A percentile compares a stretch with the other conserved stretches of the same genome.
These are phyloP conservation scores for Fusarium agapanthi DNA, from an alignment of 2,329 filamentous ascomycete species.

Conservation along the genomic window DNA sequence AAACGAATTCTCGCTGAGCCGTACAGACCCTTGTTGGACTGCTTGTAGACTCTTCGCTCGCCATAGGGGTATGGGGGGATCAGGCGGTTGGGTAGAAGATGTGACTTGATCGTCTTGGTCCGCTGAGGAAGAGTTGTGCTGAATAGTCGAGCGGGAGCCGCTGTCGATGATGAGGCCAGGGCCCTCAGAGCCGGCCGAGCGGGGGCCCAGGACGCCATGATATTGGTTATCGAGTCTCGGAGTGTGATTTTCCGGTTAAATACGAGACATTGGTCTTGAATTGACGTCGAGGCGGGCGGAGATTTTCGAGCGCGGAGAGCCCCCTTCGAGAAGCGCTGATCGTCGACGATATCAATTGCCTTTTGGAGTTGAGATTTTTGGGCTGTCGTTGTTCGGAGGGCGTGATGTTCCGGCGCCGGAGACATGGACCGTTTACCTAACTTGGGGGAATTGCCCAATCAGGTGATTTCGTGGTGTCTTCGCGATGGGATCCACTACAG, in stretches of 20 bases:
- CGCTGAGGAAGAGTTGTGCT: constrained; percentile 48
- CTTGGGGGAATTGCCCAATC: constrained; percentile 32
- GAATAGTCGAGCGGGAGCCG: constrained; percentile 43
- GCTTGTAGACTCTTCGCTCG: constrained; percentile 76
- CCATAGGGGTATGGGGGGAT: constrained; percentile 79
- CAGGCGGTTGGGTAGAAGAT: constrained; percentile 57
- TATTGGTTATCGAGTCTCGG: background rate
- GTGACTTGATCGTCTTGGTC: constrained; percentile 53
- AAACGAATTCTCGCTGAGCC: constrained; percentile 76
- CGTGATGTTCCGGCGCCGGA: constrained; percentile 41
- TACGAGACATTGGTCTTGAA: constrained; percentile 39
- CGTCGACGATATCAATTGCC: constrained; percentile 5
- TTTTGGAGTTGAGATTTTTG: constrained; percentile 40
- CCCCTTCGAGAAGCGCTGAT: constrained; percentile 38
- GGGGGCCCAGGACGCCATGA: constrained; percentile 38
- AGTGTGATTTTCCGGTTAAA: constrained; percentile 8
- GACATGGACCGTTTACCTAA: background rate
- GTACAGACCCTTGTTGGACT: constrained; percentile 80
- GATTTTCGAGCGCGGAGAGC: constrained; percentile 18
- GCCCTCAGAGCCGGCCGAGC: constrained; percentile 32
- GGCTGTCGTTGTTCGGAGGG: constrained; percentile 27
- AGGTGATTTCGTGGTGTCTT: constrained; percentile 49
- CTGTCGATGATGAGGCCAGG: constrained; percentile 27
- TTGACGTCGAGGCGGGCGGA: constrained; percentile 17
- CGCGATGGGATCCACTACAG: constrained; percentile 35